Percentiles rank a stretch among this genome's conserved stretches.
phyloP scores from a whole-genome alignment of 2,329 filamentous ascomycete species.

The Monosporascus sp. region DNA sequence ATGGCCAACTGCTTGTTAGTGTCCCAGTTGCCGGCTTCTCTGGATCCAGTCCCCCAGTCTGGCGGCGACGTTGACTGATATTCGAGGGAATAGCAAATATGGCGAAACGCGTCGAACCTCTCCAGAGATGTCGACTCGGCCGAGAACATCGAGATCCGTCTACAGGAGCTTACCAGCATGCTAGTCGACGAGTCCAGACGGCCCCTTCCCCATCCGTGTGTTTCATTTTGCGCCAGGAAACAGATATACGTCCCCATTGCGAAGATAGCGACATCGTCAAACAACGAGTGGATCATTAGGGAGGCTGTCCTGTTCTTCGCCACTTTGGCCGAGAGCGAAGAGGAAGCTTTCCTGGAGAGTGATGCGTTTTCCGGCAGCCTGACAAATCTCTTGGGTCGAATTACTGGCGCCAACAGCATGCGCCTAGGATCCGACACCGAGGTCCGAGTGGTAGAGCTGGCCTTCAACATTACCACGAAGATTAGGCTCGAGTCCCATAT shows the following conservation, averaged over 20 bases:
- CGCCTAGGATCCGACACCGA: conserved; percentile 77
- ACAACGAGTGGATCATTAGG: conserved; percentile 79
- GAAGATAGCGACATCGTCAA: conserved; percentile 79
- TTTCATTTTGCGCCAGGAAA: conserved; percentile 77
- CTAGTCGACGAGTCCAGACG: conserved; percentile 86
- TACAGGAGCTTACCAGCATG: conserved; percentile 63
- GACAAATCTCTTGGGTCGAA: conserved; percentile 78
- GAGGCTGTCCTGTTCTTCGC: conserved; percentile 84
- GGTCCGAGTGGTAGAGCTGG: conserved; percentile 81
- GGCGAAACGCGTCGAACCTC: conserved; percentile 58
- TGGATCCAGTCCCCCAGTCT: not conserved
- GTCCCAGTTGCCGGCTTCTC: not conserved
- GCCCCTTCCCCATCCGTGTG: conserved; percentile 85
- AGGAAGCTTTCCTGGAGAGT: conserved; percentile 89
- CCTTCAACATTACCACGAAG: conserved; percentile 96
- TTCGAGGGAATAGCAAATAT: conserved; percentile 42
- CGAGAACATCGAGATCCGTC: conserved; percentile 56
- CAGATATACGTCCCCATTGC: conserved; percentile 87
- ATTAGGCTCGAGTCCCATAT: conserved; percentile 86
- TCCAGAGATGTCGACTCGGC: conserved; percentile 55
- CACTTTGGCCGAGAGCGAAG: conserved; percentile 90
- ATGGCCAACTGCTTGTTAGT: conserved; percentile 55
- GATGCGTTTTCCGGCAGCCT: conserved; percentile 79
- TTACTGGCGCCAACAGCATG: conserved; percentile 68
- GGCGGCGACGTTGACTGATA: not conserved